phyloP scores from a whole-genome alignment of 495 filamentous ascomycete genomes.

The Penicillium fimorum region DNA sequence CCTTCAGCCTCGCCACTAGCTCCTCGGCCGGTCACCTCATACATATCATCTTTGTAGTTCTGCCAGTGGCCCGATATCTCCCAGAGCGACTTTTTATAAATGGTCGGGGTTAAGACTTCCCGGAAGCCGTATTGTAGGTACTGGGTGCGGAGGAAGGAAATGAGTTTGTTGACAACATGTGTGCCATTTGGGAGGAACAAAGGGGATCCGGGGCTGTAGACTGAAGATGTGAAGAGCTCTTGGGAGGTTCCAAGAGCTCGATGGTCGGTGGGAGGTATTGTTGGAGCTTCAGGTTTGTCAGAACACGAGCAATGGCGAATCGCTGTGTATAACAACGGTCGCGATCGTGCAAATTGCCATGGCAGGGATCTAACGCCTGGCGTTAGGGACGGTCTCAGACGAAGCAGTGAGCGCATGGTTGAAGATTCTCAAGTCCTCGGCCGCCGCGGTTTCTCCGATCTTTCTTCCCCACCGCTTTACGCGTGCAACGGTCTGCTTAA shows the following conservation, averaged over 20 bases:
- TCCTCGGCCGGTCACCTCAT: constrained; percentile 69
- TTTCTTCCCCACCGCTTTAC: constrained; percentile 29
- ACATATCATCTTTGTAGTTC: constrained; percentile 96
- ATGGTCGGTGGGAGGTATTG: constrained; percentile 55
- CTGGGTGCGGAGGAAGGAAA: constrained; percentile 80
- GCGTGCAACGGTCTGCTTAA: constrained; percentile 5
- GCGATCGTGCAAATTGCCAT: constrained; percentile 15
- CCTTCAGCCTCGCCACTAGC: constrained; percentile 46
- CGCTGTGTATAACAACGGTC: constrained; percentile 37
- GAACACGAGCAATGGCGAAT: constrained; percentile 41
- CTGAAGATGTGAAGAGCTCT: constrained; percentile 73
- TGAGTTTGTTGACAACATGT: constrained; percentile 81
- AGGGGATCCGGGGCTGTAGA: constrained; percentile 83
- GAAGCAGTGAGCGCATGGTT: constrained; percentile 32
- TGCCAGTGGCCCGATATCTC: constrained; percentile 87
- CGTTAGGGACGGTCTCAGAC: constrained; percentile 20
- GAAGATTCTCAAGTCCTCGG: constrained; percentile 13
- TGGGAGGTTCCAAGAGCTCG: constrained; percentile 68
- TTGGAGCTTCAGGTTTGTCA: constrained; percentile 28
- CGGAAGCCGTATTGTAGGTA: constrained; percentile 86
- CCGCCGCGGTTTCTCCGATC: constrained; percentile 20
- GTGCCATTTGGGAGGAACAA: constrained; percentile 86
- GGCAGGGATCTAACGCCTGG: constrained; percentile 6
- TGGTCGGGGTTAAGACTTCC: constrained; percentile 89
- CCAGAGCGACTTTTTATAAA: constrained; percentile 92